Conservation (phyloP, 108 stramenopile species). For the Seminavis robusta region DNA sequence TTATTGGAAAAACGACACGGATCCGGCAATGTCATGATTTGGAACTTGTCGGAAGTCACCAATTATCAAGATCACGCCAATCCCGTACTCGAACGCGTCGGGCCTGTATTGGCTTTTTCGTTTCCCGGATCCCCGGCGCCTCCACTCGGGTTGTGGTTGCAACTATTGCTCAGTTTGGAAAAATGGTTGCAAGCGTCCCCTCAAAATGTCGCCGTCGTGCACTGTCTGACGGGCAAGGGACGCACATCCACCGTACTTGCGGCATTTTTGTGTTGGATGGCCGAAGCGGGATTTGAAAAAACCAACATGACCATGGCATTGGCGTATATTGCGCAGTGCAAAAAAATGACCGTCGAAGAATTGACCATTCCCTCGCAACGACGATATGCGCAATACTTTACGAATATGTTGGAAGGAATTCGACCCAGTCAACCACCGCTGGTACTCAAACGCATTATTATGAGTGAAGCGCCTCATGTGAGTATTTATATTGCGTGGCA, state of each 20-base stretch:
- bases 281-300: conserved; percentile 83
- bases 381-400: conserved; percentile 89
- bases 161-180: conserved; percentile 87
- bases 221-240: conserved; percentile 96
- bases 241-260: conserved; percentile 87
- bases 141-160: conserved; percentile 90
- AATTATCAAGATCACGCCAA: conserved; percentile 90
- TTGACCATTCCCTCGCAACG: conserved; percentile 94
- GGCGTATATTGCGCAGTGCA: conserved; percentile 83
- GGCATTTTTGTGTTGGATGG: conserved; percentile 93
- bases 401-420: conserved; percentile 83
- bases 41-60: conserved; percentile 96
- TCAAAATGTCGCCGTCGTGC: conserved; percentile 90
- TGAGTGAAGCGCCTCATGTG: conserved; percentile 90
- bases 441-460: conserved; percentile 85
- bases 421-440: conserved; percentile 79
- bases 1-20: conserved; percentile 73
- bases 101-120: conserved; percentile 87
- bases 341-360: conserved; percentile 58
- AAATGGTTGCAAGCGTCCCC: conserved; percentile 91
- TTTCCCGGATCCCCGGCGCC: conserved; percentile 95
- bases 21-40: conserved; percentile 81
- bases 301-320: conserved; percentile 71
- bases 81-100: conserved; percentile 75
- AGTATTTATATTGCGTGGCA: conserved; percentile 20